phyloP scores from a whole-genome alignment of 177 flowering plant genomes.

The Vitis hybrid region DNA sequence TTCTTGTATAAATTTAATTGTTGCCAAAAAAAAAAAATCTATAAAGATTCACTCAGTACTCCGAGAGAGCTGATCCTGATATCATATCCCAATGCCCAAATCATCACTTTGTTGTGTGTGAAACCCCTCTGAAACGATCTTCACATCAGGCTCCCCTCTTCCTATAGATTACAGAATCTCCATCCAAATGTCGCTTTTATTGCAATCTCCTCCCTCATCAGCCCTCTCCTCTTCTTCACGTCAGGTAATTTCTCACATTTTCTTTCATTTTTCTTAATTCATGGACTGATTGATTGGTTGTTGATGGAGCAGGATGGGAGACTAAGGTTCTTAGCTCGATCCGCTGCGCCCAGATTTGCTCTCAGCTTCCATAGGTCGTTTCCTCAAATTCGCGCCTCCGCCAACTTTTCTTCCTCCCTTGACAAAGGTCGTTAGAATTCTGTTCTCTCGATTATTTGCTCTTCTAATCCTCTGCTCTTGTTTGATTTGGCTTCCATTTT shows the following conservation, averaged over 20 bases:
- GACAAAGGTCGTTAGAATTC: slow-evolving; percentile 35
- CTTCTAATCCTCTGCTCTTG: neutral
- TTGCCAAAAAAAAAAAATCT: no score
- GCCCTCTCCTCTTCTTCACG: slow-evolving; percentile 31
- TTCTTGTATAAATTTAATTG: no score
- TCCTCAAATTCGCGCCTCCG: slow-evolving; percentile 53
- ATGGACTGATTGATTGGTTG: neutral
- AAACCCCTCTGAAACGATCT: neutral
- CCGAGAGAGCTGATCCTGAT: no score
- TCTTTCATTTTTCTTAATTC: slow-evolving; percentile 10
- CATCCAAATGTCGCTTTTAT: slow-evolving; percentile 39
- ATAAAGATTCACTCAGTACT: no score
- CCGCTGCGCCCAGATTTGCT: slow-evolving; percentile 22
- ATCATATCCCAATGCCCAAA: no score
- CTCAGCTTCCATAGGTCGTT: slow-evolving; percentile 33
- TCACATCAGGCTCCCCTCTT: neutral
- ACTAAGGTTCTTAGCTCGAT: slow-evolving; percentile 30
- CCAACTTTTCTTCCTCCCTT: slow-evolving; percentile 52
- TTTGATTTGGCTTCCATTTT: neutral
- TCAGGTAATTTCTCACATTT: slow-evolving; percentile 21
- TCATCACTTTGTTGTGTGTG: no score
- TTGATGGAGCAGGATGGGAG: slow-evolving; percentile 24
- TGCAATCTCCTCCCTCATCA: slow-evolving; percentile 52
- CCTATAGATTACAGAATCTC: neutral
- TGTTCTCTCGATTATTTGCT: slow-evolving; percentile 9